A percentile compares a stretch with the other conserved stretches of the same genome.
Evolutionary conservation across 208 protist genomes (phyloP).

Genomic region (Porcisia deanei): DNA sequence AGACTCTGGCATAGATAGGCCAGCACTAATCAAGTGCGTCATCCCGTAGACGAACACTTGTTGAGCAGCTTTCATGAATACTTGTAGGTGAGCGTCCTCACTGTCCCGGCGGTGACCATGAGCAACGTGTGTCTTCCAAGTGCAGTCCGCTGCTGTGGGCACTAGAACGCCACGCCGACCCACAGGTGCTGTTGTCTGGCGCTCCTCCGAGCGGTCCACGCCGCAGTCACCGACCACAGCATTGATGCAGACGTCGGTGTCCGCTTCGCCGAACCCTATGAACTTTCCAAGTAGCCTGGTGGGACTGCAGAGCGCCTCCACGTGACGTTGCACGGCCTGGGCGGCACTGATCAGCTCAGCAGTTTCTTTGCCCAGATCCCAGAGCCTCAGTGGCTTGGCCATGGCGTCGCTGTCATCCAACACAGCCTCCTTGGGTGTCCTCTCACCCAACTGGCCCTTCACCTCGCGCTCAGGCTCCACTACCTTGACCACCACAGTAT

Average conservation of each 20-base stretch:
- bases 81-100: neutral
- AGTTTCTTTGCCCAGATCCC: slow-evolving; percentile 21
- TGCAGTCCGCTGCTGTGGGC: neutral
- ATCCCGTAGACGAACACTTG: neutral
- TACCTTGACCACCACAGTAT: neutral
- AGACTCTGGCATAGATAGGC: neutral
- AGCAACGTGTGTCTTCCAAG: neutral
- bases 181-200: neutral
- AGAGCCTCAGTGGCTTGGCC: slow-evolving; percentile 13
- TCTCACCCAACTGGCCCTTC: neutral
- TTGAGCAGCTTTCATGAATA: neutral
- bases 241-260: neutral
- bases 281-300: slow-evolving; percentile 6
- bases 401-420: slow-evolving; percentile 2
- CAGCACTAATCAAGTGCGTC: neutral
- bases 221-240: neutral
- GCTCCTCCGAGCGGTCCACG: neutral
- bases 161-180: neutral
- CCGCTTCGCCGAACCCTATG: neutral
- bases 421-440: neutral
- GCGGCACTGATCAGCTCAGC: slow-evolving; percentile 7
- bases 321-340: slow-evolving; percentile 13
- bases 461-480: neutral
- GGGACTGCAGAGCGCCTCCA: slow-evolving; percentile 17
- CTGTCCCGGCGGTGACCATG: neutral